A percentile compares a stretch with the other conserved stretches of the same genome.
These are phyloP conservation scores for Wickerhamomyces pijperi DNA, from an alignment of 805 yeast genomes.

Conservation along the genomic window DNA sequence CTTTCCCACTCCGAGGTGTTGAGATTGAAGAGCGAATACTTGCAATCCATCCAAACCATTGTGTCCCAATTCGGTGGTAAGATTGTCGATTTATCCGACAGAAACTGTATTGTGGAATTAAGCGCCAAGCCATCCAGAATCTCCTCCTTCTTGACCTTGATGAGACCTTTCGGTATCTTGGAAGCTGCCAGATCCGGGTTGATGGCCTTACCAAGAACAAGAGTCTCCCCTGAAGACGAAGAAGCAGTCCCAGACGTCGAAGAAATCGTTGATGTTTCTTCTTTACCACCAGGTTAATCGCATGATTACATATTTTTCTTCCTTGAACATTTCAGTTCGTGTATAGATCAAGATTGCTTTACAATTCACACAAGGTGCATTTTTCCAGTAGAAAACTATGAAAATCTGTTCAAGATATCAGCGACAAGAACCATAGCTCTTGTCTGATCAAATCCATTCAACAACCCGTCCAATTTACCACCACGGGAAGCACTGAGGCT, in stretches of 20 bases:
- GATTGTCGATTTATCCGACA: slow-evolving; percentile 82
- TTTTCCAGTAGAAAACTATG: no score
- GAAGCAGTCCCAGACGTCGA: slow-evolving; percentile 40
- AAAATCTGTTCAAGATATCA: no score
- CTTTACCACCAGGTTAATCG: slow-evolving; percentile 85
- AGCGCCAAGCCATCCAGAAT: slow-evolving; percentile 89
- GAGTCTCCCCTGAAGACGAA: slow-evolving; percentile 51
- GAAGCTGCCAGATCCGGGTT: slow-evolving; percentile 97
- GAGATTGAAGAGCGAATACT: slow-evolving; percentile 86
- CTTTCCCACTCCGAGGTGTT: slow-evolving; percentile 84
- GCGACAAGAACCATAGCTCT: no score
- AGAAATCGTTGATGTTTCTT: slow-evolving; percentile 76
- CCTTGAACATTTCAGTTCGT: no score
- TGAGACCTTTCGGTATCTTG: slow-evolving; percentile 92
- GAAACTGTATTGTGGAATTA: slow-evolving; percentile 89
- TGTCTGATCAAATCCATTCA: no score
- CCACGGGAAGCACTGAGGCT: no score
- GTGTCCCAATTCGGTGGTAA: slow-evolving; percentile 87
- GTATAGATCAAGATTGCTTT: no score
- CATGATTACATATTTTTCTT: no score
- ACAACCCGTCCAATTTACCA: no score
- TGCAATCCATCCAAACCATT: slow-evolving; percentile 72
- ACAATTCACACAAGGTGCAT: no score
- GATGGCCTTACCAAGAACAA: slow-evolving; percentile 98
- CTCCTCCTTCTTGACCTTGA: slow-evolving; percentile 72